Conservation (phyloP, 2,329 filamentous ascomycete species). For the Tolypocladium guangdongense region DNA sequence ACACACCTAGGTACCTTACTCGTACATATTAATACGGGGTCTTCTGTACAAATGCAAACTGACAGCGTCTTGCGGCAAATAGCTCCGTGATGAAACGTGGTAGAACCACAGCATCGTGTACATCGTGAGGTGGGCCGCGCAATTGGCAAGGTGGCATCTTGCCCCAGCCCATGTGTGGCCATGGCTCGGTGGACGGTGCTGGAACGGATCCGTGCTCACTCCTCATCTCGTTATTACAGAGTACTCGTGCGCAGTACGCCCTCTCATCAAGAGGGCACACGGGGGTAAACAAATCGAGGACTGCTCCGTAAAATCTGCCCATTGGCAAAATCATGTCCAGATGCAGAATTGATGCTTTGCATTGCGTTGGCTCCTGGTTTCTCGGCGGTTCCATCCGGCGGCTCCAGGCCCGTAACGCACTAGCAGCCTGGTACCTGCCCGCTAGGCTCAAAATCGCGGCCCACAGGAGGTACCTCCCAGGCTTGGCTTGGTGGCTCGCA, state of each 20-base stretch:
- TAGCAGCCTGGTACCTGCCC: neutral
- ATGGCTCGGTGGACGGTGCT: neutral
- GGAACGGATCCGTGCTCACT: neutral
- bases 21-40: too few relatives aligned
- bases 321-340: neutral
- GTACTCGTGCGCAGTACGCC: too few relatives aligned
- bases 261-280: neutral
- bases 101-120: too few relatives aligned
- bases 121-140: neutral
- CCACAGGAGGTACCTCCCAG: neutral
- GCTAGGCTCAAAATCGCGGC: neutral
- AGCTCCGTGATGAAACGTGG: neutral
- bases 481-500: neutral
- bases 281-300: neutral
- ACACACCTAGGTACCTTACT: too few relatives aligned
- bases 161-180: neutral
- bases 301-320: neutral
- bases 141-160: neutral
- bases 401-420: neutral
- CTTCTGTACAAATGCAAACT: neutral
- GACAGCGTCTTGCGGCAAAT: neutral
- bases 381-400: neutral
- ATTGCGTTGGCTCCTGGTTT: neutral
- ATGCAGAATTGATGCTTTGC: neutral
- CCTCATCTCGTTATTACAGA: too few relatives aligned